Evolutionary conservation across 805 yeast genomes (phyloP).

Genomic region (Lachancea sp.): DNA sequence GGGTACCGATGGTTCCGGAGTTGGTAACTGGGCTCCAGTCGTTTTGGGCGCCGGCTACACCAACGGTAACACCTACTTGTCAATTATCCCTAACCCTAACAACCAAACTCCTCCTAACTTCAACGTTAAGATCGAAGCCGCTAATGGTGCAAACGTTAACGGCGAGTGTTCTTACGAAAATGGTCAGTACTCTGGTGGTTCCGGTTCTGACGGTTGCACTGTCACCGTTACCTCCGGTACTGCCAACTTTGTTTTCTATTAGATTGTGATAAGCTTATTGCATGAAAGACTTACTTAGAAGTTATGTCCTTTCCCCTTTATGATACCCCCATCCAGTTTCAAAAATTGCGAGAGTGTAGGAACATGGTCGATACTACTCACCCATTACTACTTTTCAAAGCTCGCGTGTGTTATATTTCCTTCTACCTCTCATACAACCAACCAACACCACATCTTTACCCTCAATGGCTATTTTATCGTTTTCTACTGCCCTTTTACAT

Average conservation of each 20-base stretch:
- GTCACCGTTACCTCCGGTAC: slow-evolving; percentile 55
- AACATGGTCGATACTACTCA: no score
- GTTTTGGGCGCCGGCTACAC: slow-evolving; percentile 89
- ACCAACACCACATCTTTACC: no score
- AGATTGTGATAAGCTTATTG: slow-evolving; percentile 5
- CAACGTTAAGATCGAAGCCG: slow-evolving; percentile 73
- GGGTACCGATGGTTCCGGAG: slow-evolving; percentile 72
- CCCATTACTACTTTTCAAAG: no score
- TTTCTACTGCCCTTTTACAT: no score
- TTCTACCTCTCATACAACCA: no score
- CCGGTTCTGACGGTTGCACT: slow-evolving; percentile 73
- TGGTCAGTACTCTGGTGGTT: slow-evolving; percentile 60
- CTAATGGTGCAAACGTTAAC: slow-evolving; percentile 50
- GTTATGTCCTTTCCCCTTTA: no score
- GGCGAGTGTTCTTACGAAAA: slow-evolving; percentile 79
- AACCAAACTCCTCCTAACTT: slow-evolving; percentile 60
- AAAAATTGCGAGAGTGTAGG: no score
- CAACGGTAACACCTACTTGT: slow-evolving; percentile 66
- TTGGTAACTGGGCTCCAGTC: slow-evolving; percentile 98
- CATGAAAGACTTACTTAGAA: no score
- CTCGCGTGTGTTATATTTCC: no score
- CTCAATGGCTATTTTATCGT: no score
- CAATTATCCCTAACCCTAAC: slow-evolving; percentile 94
- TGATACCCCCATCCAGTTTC: no score
- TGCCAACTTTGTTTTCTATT: slow-evolving; percentile 56